Evolutionary conservation across 1,284 basidiomycete species (phyloP), one percentile per base, ranked within the genome.

Genomic region (Malassezia dermatis): DNA sequence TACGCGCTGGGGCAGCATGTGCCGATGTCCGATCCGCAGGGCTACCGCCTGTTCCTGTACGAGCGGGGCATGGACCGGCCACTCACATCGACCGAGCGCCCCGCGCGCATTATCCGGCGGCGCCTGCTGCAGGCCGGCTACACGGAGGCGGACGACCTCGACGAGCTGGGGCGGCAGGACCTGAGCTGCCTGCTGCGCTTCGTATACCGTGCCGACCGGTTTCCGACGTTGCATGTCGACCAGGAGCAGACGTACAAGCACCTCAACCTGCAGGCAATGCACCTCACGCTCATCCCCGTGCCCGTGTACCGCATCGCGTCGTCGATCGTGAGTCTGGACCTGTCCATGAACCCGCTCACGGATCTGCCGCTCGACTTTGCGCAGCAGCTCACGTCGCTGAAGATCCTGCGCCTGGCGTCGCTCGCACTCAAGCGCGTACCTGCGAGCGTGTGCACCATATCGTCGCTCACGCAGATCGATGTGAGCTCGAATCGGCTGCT

Each of bases 361-460:
- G 93, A 98, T 74, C 84, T 98, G 32, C 94, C 94, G 0, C 82
- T 89, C 46, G 94, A 98, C 77, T 98, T 99, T 73, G 86, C 95
- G 48, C 88, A 96, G 76, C 83, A 86, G 10, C 95, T 90, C 71
- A 83, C 82, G 3, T 82, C 79, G 5, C 80, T 99, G 27, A 84
- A 85, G 48, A 89, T 93, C 67, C 82, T 99, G 47, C 83, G 86
- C 8, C 79, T 98, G 51, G 86, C 86, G n/a, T 84, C 89, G 64
- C 90, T 95, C 84, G 87, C 88, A 12, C 85, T 95, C 79, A 96
- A 95, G 77, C 84, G 86, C 58, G 85, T 98, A 0, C 93, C 93
- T 0, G 83, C 84, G 54, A 86, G 84, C 59, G 82, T 98, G 17
- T 82, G 84, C 47, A 82, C 87, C 64, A 86, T 85, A 56, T 75